phyloP scores from a whole-genome alignment of 169 alveolate genomes.

The Babesia ovis region DNA sequence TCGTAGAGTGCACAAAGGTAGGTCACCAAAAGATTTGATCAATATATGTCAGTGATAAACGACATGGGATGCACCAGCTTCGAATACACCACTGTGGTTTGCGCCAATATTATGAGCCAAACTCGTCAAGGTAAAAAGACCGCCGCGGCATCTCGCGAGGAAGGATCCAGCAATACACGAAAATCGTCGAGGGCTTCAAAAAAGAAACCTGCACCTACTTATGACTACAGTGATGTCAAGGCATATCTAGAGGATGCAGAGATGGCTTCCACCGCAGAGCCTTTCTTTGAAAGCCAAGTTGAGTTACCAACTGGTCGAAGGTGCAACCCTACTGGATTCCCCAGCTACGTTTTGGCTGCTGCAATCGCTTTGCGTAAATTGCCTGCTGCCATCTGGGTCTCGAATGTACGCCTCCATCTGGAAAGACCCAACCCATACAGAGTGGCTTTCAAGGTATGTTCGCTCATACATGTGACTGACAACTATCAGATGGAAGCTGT shows the following conservation, averaged over 20 bases:
- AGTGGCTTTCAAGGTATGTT: slow-evolving; percentile 20
- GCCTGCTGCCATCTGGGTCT: slow-evolving; percentile 3
- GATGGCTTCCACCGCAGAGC: neutral
- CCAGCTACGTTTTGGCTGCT: neutral
- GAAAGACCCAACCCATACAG: slow-evolving; percentile 34
- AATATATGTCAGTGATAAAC: slow-evolving; percentile 7
- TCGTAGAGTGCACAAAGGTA: slow-evolving; percentile 19
- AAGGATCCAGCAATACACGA: neutral
- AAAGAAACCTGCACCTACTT: neutral
- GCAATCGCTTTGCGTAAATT: slow-evolving; percentile 7
- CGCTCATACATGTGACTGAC: neutral
- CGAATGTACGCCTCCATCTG: neutral
- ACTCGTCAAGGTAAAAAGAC: neutral
- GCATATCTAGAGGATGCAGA: slow-evolving; percentile 20
- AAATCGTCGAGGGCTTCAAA: neutral
- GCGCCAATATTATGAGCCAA: neutral
- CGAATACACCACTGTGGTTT: slow-evolving; percentile 33
- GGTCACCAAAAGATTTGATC: neutral
- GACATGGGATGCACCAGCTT: slow-evolving; percentile 54
- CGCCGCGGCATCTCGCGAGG: neutral
- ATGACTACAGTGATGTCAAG: slow-evolving; percentile 24
- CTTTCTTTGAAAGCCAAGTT: neutral
- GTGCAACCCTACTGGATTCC: slow-evolving; percentile 46
- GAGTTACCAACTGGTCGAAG: slow-evolving; percentile 32
- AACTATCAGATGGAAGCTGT: slow-evolving; percentile 15